Percentiles rank a stretch among this genome's conserved stretches.
Conservation (phyloP, 805 yeast genomes). For the Priceomyces medius region DNA sequence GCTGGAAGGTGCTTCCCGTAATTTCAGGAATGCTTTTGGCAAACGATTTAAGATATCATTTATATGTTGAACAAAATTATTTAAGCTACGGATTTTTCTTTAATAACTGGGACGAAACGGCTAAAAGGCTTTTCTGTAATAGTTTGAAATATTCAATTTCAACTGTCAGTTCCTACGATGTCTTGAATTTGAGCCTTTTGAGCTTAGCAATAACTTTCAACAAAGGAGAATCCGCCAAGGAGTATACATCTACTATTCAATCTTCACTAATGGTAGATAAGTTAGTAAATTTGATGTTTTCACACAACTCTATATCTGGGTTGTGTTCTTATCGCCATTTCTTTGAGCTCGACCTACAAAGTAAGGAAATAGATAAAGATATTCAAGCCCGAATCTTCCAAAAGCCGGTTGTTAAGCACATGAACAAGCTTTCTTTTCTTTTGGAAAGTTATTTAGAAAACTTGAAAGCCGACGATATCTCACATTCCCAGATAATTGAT, state of each 20-base stretch:
- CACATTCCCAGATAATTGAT: constrained; percentile 19
- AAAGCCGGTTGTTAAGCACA: constrained; percentile 47
- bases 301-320: constrained; percentile 10
- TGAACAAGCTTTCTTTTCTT: constrained; percentile 49
- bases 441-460: constrained; percentile 34
- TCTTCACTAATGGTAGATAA: constrained; percentile 13
- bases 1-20: constrained; percentile 51
- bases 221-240: constrained; percentile 21
- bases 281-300: constrained; percentile 21
- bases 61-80: constrained; percentile 26
- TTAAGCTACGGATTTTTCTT: constrained; percentile 34
- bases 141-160: constrained; percentile 25
- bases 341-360: constrained; percentile 11
- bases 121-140: constrained; percentile 26
- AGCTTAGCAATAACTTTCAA: constrained; percentile 33
- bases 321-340: constrained; percentile 17
- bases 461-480: constrained; percentile 11
- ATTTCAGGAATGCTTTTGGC: constrained; percentile 46
- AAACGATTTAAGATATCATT: constrained; percentile 30
- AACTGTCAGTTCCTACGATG: constrained; percentile 19
- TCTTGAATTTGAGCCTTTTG: constrained; percentile 30
- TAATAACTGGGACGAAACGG: constrained; percentile 31
- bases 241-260: constrained; percentile 16
- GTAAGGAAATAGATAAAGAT: constrained; percentile 11
- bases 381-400: constrained; percentile 15